Evolutionary conservation across 495 filamentous ascomycete species (phyloP).

Genomic region (Aspergillus indologenus): DNA sequence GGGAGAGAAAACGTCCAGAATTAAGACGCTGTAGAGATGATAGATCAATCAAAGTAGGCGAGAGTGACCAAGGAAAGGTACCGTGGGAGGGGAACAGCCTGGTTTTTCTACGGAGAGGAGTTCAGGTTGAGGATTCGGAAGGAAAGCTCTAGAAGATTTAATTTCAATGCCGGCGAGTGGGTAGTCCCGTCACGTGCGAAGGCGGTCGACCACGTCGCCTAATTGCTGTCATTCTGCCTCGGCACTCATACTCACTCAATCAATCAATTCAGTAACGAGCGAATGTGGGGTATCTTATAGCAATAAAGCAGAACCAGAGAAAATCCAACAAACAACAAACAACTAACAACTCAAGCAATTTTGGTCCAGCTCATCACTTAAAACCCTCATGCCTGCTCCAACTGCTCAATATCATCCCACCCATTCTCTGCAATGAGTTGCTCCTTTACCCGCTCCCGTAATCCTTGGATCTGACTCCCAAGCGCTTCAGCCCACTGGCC

Average conservation of each 20-base stretch:
- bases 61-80: constrained; percentile 15
- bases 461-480: constrained; percentile 54
- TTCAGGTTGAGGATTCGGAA: constrained; percentile 21
- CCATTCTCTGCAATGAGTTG: constrained; percentile 66
- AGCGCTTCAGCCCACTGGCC: constrained; percentile 77
- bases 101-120: too few relatives aligned
- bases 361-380: not conserved
- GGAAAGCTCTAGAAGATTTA: constrained; percentile 47
- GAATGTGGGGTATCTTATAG: constrained; percentile 26
- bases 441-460: constrained; percentile 56
- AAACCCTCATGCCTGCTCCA: constrained; percentile 35
- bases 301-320: not conserved
- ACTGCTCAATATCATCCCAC: constrained; percentile 64
- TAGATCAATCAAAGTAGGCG: constrained; percentile 24
- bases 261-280: constrained; percentile 15
- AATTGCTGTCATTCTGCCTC: too few relatives aligned
- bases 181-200: constrained; percentile 3
- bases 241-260: too few relatives aligned
- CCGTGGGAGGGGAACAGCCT: constrained; percentile 7
- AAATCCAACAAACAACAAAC: not conserved
- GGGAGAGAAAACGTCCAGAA: constrained; percentile 7
- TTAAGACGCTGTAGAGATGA: constrained; percentile 20
- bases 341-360: constrained; percentile 8
- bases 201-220: not conserved
- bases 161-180: not conserved